A percentile compares a stretch with the other conserved stretches of the same genome.
phyloP scores from a whole-genome alignment of 2,329 filamentous ascomycete genomes.

The Diaporthe sp. region DNA sequence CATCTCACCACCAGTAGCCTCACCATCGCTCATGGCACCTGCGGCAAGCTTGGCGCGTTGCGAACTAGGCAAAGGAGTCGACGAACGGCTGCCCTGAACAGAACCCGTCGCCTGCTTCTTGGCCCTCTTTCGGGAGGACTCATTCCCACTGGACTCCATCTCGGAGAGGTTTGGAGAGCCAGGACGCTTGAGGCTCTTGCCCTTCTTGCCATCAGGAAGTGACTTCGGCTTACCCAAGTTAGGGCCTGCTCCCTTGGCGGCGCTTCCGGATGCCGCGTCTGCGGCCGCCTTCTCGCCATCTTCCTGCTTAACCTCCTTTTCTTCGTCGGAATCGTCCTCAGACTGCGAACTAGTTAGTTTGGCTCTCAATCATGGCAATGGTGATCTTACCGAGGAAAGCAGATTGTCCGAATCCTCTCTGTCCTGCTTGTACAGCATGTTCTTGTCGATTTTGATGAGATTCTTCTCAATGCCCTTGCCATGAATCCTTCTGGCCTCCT shows the following conservation, averaged over 20 bases:
- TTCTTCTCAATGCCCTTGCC: slow-evolving; percentile 86
- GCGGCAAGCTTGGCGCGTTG: slow-evolving; percentile 61
- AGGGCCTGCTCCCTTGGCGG: slow-evolving; percentile 74
- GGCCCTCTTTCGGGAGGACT: slow-evolving; percentile 84
- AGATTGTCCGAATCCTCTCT: slow-evolving; percentile 55
- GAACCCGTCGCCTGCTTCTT: slow-evolving; percentile 71
- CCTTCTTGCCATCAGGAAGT: slow-evolving; percentile 65
- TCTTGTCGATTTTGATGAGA: slow-evolving; percentile 86
- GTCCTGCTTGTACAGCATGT: slow-evolving; percentile 85
- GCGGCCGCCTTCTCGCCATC: slow-evolving; percentile 63
- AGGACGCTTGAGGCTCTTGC: slow-evolving; percentile 81
- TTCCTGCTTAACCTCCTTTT: slow-evolving; percentile 67
- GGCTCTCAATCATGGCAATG: slow-evolving; percentile 24
- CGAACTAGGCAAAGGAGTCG: slow-evolving; percentile 66
- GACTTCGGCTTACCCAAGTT: slow-evolving; percentile 60
- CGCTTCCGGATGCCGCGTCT: slow-evolving; percentile 62
- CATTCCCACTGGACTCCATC: slow-evolving; percentile 87
- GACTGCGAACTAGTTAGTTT: slow-evolving; percentile 53
- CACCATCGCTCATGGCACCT: slow-evolving; percentile 78
- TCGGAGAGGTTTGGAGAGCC: slow-evolving; percentile 85
- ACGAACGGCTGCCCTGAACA: slow-evolving; percentile 65
- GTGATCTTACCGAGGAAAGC: slow-evolving; percentile 50
- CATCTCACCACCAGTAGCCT: slow-evolving; percentile 78
- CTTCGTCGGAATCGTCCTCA: slow-evolving; percentile 64
- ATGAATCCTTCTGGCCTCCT: slow-evolving; percentile 76